A percentile compares a stretch with the other conserved stretches of the same genome.
phyloP scores from a whole-genome alignment of 2,329 filamentous ascomycete species.

The Trichoderma sp. region DNA sequence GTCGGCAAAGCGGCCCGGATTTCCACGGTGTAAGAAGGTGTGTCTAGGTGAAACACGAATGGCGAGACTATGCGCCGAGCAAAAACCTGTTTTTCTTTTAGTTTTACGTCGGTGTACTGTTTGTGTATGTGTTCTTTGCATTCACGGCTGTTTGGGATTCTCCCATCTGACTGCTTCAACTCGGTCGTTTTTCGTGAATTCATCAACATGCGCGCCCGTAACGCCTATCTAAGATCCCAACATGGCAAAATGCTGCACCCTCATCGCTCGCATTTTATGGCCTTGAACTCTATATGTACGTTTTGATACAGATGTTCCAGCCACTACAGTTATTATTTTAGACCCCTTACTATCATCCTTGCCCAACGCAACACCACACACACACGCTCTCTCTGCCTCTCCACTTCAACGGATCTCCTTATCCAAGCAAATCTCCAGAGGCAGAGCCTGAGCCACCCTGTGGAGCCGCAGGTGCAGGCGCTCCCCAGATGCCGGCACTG shows the following conservation, averaged over 20 bases:
- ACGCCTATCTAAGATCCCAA: slow-evolving; percentile 29
- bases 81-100: background rate
- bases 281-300: slow-evolving; percentile 9
- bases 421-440: slow-evolving; percentile 53
- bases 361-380: background rate
- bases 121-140: too few relatives aligned
- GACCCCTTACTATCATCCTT: background rate
- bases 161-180: background rate
- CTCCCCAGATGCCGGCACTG: slow-evolving; percentile 90
- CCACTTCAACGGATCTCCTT: slow-evolving; percentile 21
- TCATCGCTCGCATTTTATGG: slow-evolving; percentile 14
- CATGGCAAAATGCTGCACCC: slow-evolving; percentile 35
- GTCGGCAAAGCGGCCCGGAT: background rate
- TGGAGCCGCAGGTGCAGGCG: slow-evolving; percentile 50
- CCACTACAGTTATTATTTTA: slow-evolving; percentile 7
- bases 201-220: slow-evolving; percentile 12
- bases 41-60: background rate
- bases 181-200: background rate
- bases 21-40: background rate
- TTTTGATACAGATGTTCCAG: slow-evolving; percentile 2
- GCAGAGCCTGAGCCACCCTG: slow-evolving; percentile 43
- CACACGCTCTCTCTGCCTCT: background rate
- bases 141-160: background rate
- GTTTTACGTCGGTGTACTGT: background rate
- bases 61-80: background rate